Base-by-base conservation (phyloP, 176 grass and related monocot genomes). In the Oryza australiensis region DNA sequence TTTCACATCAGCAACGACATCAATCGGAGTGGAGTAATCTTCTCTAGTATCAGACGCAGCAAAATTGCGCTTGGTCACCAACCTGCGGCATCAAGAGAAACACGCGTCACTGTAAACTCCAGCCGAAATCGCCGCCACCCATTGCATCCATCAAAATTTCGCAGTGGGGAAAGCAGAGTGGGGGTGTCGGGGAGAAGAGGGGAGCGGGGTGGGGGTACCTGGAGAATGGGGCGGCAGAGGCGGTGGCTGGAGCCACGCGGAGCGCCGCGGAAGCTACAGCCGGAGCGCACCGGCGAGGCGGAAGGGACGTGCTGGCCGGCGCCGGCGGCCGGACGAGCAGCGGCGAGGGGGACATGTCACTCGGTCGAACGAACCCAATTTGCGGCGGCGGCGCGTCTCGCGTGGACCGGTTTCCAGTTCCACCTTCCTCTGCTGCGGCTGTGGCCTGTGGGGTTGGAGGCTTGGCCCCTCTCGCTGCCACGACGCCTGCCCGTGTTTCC, bases 1-100 rank as follows among this genome's bases (percentile, higher is more conserved):
- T 82, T 91, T 99, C 75, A 99, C 96, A 82, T 93, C 86, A 3
- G 96, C 96, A 16, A 85, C 88, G 2, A 95, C 83, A 84, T 99
- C 96, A 13, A 99, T 95, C 28, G 89, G 88, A 51, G 83, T 62
- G 33, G 90, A 89, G 66, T 84, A 94, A 51, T 89, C 92, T 5
- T 88, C 78, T 16, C 46, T 83, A 2, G 86, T 69, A 64, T 77
- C 65, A 27, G 95, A 75, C 24, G 96, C 77, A 7, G 88, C 79
- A 41, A 91, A 90, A 72, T 80, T 83, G n/a, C 88, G 85, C 85
- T 64, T 88, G 72, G 90, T 85, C 9, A 85, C 87, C 45, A 81
- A 26, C 81, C 95, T 93, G 67, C 45, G 16, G 26, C 32, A 74
- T 26, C 16, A 68, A 62, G 79, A 66, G 35, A 59, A 82, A 72